These are phyloP conservation scores for Botrytis pseudocinerea DNA, from an alignment of 2,329 filamentous ascomycete species.

Conservation along the genomic window DNA sequence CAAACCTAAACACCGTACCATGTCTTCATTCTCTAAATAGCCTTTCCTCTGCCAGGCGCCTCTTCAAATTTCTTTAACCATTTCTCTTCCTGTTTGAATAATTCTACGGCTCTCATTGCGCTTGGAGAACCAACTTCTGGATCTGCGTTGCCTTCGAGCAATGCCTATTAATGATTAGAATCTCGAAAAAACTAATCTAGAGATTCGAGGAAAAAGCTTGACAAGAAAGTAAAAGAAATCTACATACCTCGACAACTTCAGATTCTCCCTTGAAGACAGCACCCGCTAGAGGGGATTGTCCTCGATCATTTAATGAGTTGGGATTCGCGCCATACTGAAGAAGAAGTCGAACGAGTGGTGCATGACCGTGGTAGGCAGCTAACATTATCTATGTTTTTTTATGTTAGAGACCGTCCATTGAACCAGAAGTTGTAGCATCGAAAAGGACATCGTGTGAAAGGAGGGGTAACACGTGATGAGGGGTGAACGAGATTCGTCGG, in stretches of 20 bases:
- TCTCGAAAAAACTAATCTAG: rapidly evolving
- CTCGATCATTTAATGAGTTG: slow-evolving; percentile 66
- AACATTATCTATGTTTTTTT: slow-evolving; percentile 64
- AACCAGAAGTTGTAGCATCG: neutral
- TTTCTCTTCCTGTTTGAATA: slow-evolving; percentile 54
- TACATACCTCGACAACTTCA: slow-evolving; percentile 58
- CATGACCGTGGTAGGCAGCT: slow-evolving; percentile 68
- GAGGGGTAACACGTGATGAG: neutral
- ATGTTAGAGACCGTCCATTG: slow-evolving; percentile 4
- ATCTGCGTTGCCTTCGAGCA: slow-evolving; percentile 55
- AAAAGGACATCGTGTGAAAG: neutral
- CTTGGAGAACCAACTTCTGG: slow-evolving; percentile 54
- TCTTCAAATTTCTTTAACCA: slow-evolving; percentile 53
- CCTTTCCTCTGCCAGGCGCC: slow-evolving; percentile 52
- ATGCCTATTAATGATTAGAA: slow-evolving; percentile 51
- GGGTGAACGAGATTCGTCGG: neutral
- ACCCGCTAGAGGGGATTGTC: slow-evolving; percentile 69
- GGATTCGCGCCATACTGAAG: slow-evolving; percentile 64
- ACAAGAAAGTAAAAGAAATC: neutral
- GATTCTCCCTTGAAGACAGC: slow-evolving; percentile 72
- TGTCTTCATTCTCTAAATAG: slow-evolving; percentile 18
- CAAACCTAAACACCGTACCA: neutral
- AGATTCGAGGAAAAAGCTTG: neutral
- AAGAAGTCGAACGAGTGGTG: slow-evolving; percentile 59
- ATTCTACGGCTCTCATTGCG: slow-evolving; percentile 50